Evolutionary conservation across 768 basidiomycete species (phyloP), one percentile per base, ranked within the genome.

Genomic region (Mycena amicta): DNA sequence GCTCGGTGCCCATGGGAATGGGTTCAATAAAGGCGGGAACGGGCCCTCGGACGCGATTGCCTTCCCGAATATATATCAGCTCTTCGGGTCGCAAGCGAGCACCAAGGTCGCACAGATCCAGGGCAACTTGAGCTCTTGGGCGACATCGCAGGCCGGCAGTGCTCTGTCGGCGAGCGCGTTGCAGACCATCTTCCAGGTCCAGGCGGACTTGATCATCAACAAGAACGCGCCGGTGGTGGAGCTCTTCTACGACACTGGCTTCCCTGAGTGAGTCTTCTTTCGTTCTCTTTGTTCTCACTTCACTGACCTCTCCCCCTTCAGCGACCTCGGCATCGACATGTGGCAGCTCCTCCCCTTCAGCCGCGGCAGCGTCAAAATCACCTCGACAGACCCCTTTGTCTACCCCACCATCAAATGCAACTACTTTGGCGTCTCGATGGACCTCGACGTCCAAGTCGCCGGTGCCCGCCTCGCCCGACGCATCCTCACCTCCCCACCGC

Each of bases 331-430:
- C 2, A 76, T 84, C 50, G 72, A 75, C 55, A 74, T 78, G 70
- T 85, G 84, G 83, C 76, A 77, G 53, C 74, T 85, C 18, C 74
- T 85, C 3, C 83, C 83, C 1, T 84, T 84, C 71, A 79, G 79
- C 67, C 70, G 83, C 25, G 84, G 84, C 5, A 75, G 23, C 43
- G 62, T 63, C 23, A 53, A 63, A 54, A 63, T 63, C 22, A 56
- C 70, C 5, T 79, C 75, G 30, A 73, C 71, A 8, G 67, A 83
- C 60, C 80, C 83, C 0, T 84, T 82, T 71, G 70, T 68, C 0
- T 70, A 78, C 56, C 84, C 84, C 3, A 56, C 70, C 5, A 74
- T 83, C 61, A 75, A 71, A 20, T 80, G 79, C 47, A 82, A 82
- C 64, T 85, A 80, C 68, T 84, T 84, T 71, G 69, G 69, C 57